phyloP scores from a whole-genome alignment of 305 asterid genomes.

The Lippia alba region DNA sequence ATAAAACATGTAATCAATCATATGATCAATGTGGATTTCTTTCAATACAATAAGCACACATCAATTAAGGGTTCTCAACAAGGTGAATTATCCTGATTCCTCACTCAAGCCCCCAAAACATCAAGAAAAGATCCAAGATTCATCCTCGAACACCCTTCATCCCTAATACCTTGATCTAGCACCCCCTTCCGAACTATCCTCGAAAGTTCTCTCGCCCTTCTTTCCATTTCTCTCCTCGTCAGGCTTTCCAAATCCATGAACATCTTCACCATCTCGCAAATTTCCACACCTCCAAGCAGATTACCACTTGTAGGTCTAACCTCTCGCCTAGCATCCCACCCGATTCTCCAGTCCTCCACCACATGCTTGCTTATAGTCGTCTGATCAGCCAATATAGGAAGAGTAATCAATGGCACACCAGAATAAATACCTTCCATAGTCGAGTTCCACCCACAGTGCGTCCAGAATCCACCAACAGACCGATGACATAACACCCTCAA shows the following conservation, averaged over 20 bases:
- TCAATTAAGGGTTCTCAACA: too few relatives aligned
- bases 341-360: constrained; percentile 42
- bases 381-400: constrained; percentile 40
- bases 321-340: constrained; percentile 37
- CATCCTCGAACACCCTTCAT: constrained; percentile 34
- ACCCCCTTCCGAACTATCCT: background rate
- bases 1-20: too few relatives aligned
- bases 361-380: constrained; percentile 29
- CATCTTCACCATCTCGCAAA: constrained; percentile 21
- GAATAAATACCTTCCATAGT: constrained; percentile 38
- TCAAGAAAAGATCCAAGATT: constrained; percentile 34
- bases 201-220: constrained; percentile 21
- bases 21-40: too few relatives aligned
- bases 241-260: constrained; percentile 38
- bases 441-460: constrained; percentile 48
- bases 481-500: constrained; percentile 37
- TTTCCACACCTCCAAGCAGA: constrained; percentile 24
- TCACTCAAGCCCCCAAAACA: background rate
- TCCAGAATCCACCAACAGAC: constrained; percentile 46
- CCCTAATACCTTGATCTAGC: background rate
- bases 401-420: constrained; percentile 40
- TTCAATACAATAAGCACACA: too few relatives aligned
- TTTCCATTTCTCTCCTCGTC: constrained; percentile 35
- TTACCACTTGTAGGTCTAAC: background rate
- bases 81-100: too few relatives aligned